These are phyloP conservation scores for Sporothrix pallida DNA, from an alignment of 2,329 filamentous ascomycete genomes.

Conservation along the genomic window DNA sequence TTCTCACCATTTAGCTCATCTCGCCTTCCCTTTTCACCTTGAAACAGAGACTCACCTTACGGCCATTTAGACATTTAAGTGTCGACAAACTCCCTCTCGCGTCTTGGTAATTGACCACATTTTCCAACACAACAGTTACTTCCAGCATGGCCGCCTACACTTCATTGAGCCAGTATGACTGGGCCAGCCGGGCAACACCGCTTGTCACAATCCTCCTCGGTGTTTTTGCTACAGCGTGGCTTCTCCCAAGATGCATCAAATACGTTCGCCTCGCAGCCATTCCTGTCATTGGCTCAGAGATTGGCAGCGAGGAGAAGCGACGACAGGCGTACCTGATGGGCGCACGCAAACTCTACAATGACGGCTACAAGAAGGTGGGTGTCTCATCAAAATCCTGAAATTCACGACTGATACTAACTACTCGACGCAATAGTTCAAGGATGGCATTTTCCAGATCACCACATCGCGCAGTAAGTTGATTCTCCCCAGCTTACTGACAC, in stretches of 20 bases:
- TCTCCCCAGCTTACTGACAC: too few species aligned
- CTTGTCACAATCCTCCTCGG: neutral
- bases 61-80: too few species aligned
- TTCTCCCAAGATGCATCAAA: neutral
- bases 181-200: neutral
- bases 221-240: neutral
- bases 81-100: too few species aligned
- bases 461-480: constrained; percentile 19
- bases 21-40: too few species aligned
- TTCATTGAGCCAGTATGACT: neutral
- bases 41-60: too few species aligned
- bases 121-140: neutral
- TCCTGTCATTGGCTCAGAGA: constrained; percentile 22
- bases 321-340: constrained; percentile 26
- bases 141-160: neutral
- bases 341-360: constrained; percentile 32
- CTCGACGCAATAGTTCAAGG: constrained; percentile 21
- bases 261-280: constrained; percentile 23
- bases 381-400: too few species aligned
- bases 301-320: constrained; percentile 28
- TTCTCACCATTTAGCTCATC: too few species aligned
- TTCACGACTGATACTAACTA: neutral
- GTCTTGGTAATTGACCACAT: too few species aligned
- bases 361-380: constrained; percentile 30
- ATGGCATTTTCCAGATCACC: constrained; percentile 29